These are phyloP conservation scores for Paramecium bursaria DNA, from an alignment of 73 alveolate species.

Conservation along the genomic window DNA sequence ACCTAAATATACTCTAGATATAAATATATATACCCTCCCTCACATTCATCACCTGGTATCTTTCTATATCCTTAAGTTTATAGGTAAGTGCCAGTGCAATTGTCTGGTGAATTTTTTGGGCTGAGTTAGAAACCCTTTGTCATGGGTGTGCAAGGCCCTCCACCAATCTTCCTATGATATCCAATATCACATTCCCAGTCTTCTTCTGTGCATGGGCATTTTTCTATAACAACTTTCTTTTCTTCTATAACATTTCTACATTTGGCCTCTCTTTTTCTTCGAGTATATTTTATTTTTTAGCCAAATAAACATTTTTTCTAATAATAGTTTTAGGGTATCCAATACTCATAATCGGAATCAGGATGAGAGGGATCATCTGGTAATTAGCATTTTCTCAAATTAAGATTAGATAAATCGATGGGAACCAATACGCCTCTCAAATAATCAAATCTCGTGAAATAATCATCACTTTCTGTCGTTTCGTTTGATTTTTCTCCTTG, in stretches of 20 bases:
- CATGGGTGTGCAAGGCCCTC: conserved; percentile 73
- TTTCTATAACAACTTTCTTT: conserved; percentile 71
- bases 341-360: conserved; percentile 90
- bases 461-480: too few species aligned
- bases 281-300: conserved; percentile 80
- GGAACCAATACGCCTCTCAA: conserved; percentile 76
- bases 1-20: conserved; percentile 38
- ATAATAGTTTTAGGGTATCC: conserved; percentile 91
- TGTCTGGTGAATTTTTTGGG: conserved; percentile 77
- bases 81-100: conserved; percentile 69
- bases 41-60: conserved; percentile 87
- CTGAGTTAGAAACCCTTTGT: conserved; percentile 21
- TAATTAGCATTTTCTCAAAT: conserved; percentile 85
- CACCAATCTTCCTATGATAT: conserved; percentile 73
- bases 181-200: conserved; percentile 95
- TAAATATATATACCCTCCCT: conserved; percentile 74
- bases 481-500: conserved; percentile 20
- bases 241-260: conserved; percentile 84
- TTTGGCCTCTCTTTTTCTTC: conserved; percentile 86
- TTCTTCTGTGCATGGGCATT: conserved; percentile 88
- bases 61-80: conserved; percentile 85
- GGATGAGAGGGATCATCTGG: conserved; percentile 84
- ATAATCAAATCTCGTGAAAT: conserved; percentile 76
- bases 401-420: conserved; percentile 80
- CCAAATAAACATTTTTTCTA: conserved; percentile 89